These are phyloP conservation scores for Rhizopogon salebrosus DNA, from an alignment of 768 basidiomycete species.

Conservation along the genomic window DNA sequence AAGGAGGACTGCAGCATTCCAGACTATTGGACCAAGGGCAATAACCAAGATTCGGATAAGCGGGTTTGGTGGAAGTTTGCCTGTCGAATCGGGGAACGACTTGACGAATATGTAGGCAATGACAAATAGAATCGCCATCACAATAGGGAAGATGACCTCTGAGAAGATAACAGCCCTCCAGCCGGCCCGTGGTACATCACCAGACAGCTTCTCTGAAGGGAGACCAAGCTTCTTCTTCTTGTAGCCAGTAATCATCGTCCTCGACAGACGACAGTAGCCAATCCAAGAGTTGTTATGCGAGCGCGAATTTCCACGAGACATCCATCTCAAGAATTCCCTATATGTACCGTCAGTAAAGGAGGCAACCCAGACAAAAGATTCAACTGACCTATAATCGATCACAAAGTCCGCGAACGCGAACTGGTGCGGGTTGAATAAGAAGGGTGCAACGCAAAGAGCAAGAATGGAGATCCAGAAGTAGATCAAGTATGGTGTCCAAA, in stretches of 20 bases:
- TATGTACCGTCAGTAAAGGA: constrained; percentile 2
- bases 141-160: constrained; percentile 80
- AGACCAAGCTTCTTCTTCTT: constrained; percentile 97
- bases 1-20: constrained; percentile 86
- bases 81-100: constrained; percentile 66
- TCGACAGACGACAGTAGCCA: constrained; percentile 95
- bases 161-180: constrained; percentile 89
- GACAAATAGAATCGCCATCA: constrained; percentile 82
- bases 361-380: background rate
- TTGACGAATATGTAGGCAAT: constrained; percentile 92
- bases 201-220: constrained; percentile 95
- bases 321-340: constrained; percentile 97
- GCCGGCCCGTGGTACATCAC: constrained; percentile 88
- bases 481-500: constrained; percentile 90
- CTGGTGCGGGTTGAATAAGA: constrained; percentile 99
- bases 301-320: constrained; percentile 96
- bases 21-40: constrained; percentile 90
- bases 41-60: constrained; percentile 92
- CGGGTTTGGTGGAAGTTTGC: constrained; percentile 68
- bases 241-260: constrained; percentile 99
- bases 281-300: constrained; percentile 99
- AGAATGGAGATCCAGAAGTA: constrained; percentile 98
- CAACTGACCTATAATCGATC: constrained; percentile 81
- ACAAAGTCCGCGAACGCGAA: constrained; percentile 96
- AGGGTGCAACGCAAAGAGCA: constrained; percentile 89